Conservation (phyloP, 1,139 yeast species). For the Candida gigantensis region DNA sequence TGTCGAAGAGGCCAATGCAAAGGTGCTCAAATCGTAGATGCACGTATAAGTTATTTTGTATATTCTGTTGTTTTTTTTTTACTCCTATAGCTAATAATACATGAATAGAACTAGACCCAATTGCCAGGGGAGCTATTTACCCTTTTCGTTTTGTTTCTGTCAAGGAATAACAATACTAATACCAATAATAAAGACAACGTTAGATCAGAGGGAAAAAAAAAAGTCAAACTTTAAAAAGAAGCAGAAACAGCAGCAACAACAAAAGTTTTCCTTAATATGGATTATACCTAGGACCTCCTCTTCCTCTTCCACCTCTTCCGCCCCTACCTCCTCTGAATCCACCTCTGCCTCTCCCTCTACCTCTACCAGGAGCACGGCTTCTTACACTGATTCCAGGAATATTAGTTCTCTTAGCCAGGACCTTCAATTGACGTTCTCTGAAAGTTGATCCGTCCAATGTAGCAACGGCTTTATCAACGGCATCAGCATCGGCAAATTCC, state of each 20-base stretch:
- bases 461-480: slow-evolving; percentile 65
- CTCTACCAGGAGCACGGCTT: slow-evolving; percentile 43
- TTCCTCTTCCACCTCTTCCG: slow-evolving; percentile 19
- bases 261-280: slow-evolving; percentile 21
- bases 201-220: too few relatives aligned
- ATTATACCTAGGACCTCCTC: slow-evolving; percentile 28
- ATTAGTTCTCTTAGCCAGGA: slow-evolving; percentile 76
- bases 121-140: neutral
- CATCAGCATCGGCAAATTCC: slow-evolving; percentile 67
- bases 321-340: slow-evolving; percentile 27
- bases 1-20: slow-evolving; percentile 24
- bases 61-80: too few relatives aligned
- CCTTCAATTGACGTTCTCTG: slow-evolving; percentile 70
- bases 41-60: too few relatives aligned
- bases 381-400: slow-evolving; percentile 63
- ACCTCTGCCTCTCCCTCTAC: slow-evolving; percentile 26
- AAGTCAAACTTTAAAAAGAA: too few relatives aligned
- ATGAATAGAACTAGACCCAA: neutral
- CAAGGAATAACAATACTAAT: too few relatives aligned
- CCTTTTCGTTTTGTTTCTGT: neutral
- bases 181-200: too few relatives aligned
- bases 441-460: slow-evolving; percentile 63
- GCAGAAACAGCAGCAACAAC: too few relatives aligned
- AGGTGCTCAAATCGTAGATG: too few relatives aligned
- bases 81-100: slow-evolving; percentile 1